phyloP scores from a whole-genome alignment of 768 basidiomycete genomes.

The Mycena venus region DNA sequence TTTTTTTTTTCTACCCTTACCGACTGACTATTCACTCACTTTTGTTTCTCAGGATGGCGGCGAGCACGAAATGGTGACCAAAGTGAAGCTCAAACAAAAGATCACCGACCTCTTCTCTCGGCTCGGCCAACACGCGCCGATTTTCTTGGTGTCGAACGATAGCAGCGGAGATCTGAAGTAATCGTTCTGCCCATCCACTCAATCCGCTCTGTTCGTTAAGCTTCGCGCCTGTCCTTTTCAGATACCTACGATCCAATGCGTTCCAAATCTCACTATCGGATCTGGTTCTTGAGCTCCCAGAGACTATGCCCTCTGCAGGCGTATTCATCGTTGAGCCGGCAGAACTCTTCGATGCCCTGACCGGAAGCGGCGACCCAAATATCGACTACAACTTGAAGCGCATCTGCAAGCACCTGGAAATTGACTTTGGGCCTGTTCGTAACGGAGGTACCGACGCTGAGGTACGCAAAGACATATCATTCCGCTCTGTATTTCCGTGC shows the following conservation, averaged over 20 bases:
- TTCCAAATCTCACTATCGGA: slow-evolving; percentile 68
- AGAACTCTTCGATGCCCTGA: slow-evolving; percentile 80
- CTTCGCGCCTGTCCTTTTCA: slow-evolving; percentile 41
- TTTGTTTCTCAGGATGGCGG: slow-evolving; percentile 54
- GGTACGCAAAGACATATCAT: slow-evolving; percentile 54
- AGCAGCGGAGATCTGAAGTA: slow-evolving; percentile 68
- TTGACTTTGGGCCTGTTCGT: slow-evolving; percentile 71
- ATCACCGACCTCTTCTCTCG: slow-evolving; percentile 52
- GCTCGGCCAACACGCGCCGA: slow-evolving; percentile 52
- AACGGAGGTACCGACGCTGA: slow-evolving; percentile 92
- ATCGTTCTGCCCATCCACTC: not conserved
- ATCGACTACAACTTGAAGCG: slow-evolving; percentile 71
- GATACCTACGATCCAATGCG: slow-evolving; percentile 64
- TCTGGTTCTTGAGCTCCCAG: slow-evolving; percentile 70
- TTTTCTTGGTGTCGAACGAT: slow-evolving; percentile 73
- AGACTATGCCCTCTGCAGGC: slow-evolving; percentile 62
- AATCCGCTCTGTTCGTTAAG: not conserved
- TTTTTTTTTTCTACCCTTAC: not conserved
- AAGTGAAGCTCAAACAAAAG: slow-evolving; percentile 54
- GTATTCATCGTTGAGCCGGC: slow-evolving; percentile 81
- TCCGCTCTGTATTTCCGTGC: not conserved
- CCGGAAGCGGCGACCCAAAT: slow-evolving; percentile 62
- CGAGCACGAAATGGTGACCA: slow-evolving; percentile 54
- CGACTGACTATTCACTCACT: not conserved
- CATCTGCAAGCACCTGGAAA: slow-evolving; percentile 73